Evolutionary conservation across 495 filamentous ascomycete species (phyloP), one percentile per base, ranked within the genome.

Genomic region (Corynascus novoguineensis): DNA sequence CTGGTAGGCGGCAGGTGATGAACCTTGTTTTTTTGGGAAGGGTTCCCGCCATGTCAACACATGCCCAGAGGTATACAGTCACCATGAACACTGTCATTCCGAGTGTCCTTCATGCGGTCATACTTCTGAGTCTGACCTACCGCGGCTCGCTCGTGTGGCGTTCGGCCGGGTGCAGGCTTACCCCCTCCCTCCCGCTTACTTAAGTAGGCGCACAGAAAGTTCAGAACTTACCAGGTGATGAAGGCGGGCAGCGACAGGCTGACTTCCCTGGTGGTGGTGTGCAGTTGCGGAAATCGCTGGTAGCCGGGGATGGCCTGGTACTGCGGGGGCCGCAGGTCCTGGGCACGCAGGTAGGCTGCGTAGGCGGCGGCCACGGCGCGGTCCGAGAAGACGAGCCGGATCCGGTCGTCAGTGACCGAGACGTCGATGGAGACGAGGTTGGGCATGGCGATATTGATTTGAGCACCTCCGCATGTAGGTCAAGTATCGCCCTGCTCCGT

Each of bases 1-100:
- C 67, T 31, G 67, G 67, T 2, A 65, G 63, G 9, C 67, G 67
- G 61, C 65, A 68, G 57, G 65, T 69, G 60, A 69, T 69, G 65
- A 69, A 69, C 67, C 56, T 58, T 27, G 1, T 31, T n/a, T 12
- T 29, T 29, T 29, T 35, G 34, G 8, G n/a, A 4, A 14, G 3
- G n/a, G 37, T 40, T n/a, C n/a, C n/a, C n/a, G n/a, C n/a, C n/a
- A n/a, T n/a, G n/a, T n/a, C n/a, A n/a, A n/a, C n/a, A n/a, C n/a
- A n/a, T n/a, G n/a, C n/a, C n/a, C n/a, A n/a, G n/a, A n/a, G n/a
- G n/a, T n/a, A n/a, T n/a, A n/a, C n/a, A n/a, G n/a, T n/a, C n/a
- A n/a, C n/a, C n/a, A n/a, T n/a, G n/a, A n/a, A n/a, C n/a, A n/a
- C n/a, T n/a, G n/a, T n/a, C n/a, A n/a, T n/a, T n/a, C n/a, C n/a